Evolutionary conservation across 768 basidiomycete species (phyloP), one percentile per base, ranked within the genome.

Genomic region (Clathrus columnatus): DNA sequence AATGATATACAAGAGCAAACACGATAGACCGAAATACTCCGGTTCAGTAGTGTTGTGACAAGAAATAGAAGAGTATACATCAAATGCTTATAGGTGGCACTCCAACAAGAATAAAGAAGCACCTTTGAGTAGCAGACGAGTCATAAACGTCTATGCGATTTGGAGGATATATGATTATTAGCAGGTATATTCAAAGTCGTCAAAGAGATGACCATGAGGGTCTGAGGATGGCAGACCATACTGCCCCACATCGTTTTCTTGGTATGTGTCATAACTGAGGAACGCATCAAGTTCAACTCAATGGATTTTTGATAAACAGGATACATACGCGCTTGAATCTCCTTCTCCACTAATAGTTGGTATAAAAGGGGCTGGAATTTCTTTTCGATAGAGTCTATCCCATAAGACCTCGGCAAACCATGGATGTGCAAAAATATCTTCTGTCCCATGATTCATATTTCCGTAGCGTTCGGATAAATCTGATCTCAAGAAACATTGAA

Each of bases 321-420:
- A 23, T 32, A 80, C 87, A 69, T 66, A 90, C 87, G 87, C 87
- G 82, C 89, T 92, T 5, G 95, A 88, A 69, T 99, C 96, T 0
- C 96, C 96, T 10, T 97, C 96, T 7, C 91, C 85, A 29, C 74
- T 79, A 48, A 97, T 91, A 67, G 86, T 86, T 11, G 96, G 96
- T 50, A 97, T 73, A 71, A 96, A 99, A 2, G 96, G 96, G 21
- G 96, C 90, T 14, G 87, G 88, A 54, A 99, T 97, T 64, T 97
- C 91, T 61, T 91, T 75, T 48, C 77, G 76, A 63, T 77, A 79
- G 51, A 97, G 70, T 69, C 82, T 84, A 48, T 78, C 78, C 93
- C 93, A 97, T 60, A 91, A 86, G 20, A 97, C 93, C 70, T 97
- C 93, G 42, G 80, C 74, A 67, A 97, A 97, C 94, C 94, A 98